Conservation (phyloP, 2,329 filamentous ascomycete species). For the Penicillium sp. region DNA sequence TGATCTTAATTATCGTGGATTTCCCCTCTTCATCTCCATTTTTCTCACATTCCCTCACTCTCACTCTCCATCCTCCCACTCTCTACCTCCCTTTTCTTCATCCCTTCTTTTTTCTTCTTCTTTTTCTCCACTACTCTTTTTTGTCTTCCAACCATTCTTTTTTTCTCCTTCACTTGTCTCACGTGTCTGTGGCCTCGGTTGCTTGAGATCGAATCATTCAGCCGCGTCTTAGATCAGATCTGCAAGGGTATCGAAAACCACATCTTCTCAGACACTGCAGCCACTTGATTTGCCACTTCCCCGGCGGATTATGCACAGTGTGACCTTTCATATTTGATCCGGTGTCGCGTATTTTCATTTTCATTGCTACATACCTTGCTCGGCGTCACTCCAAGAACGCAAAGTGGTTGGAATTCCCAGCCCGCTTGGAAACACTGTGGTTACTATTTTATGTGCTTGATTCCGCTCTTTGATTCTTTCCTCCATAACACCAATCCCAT, state of each 20-base stretch:
- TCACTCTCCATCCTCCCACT: background rate
- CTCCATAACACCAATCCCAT: background rate
- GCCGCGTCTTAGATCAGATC: background rate
- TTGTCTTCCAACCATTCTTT: background rate
- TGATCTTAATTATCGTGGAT: background rate
- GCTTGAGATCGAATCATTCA: background rate
- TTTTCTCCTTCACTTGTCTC: background rate
- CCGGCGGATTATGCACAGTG: background rate
- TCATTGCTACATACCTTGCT: background rate
- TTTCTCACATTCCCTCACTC: background rate
- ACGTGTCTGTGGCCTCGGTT: background rate
- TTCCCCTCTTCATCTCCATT: slow-evolving; percentile 1
- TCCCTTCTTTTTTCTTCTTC: background rate
- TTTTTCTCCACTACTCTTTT: background rate
- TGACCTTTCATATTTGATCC: background rate
- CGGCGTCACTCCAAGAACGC: background rate
- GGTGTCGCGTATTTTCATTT: background rate
- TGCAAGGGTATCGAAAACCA: background rate
- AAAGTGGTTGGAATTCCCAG: background rate
- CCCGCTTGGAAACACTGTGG: background rate
- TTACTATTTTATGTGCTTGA: background rate
- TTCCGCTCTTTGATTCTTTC: background rate
- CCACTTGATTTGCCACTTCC: background rate
- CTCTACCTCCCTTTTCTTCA: background rate
- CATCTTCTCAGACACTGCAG: background rate